Evolutionary conservation across 2,329 filamentous ascomycete genomes (phyloP).

Genomic region (Dissoconium aciculare): DNA sequence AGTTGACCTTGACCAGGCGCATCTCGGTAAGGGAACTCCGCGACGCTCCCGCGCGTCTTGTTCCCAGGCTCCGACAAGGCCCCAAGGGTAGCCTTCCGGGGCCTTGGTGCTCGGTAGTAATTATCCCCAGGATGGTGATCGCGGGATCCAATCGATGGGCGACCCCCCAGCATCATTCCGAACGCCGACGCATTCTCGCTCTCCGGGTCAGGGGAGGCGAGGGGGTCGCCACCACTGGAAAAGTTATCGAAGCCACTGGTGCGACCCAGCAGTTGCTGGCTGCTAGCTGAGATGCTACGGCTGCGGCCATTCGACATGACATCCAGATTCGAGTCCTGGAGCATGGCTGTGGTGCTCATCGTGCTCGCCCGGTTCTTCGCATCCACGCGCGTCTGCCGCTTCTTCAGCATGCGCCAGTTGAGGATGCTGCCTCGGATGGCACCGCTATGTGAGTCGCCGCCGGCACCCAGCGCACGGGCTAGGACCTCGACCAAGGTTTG

Average conservation of each 20-base stretch:
- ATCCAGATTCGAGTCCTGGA: conserved; percentile 29
- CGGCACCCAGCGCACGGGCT: conserved; percentile 68
- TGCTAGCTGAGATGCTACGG: conserved; percentile 47
- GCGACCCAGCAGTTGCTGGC: conserved; percentile 41
- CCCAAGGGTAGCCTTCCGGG: conserved; percentile 50
- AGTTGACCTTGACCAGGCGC: conserved; percentile 24
- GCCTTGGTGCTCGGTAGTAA: conserved; percentile 75
- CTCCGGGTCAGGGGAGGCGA: conserved; percentile 27
- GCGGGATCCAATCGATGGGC: conserved; percentile 4
- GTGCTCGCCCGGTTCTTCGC: conserved; percentile 59
- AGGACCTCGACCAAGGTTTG: conserved; percentile 83
- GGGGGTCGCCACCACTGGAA: conserved; percentile 43
- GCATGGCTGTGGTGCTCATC: conserved; percentile 67
- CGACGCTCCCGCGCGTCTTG: conserved; percentile 34
- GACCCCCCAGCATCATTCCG: conserved; percentile 4
- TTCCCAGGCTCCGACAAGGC: conserved; percentile 31
- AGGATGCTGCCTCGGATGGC: conserved; percentile 61
- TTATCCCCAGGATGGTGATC: conserved; percentile 42
- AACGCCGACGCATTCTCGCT: conserved; percentile 7
- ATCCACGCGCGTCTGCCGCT: conserved; percentile 25
- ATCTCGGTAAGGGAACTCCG: conserved; percentile 29
- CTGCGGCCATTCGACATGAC: conserved; percentile 24
- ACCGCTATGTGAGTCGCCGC: conserved; percentile 43
- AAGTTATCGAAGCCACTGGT: conserved; percentile 39
- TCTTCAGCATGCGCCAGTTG: conserved; percentile 40